Percentiles rank a stretch among this genome's conserved stretches.
phyloP scores from a whole-genome alignment of 1,284 basidiomycete genomes.

The Heterobasidion annosum region DNA sequence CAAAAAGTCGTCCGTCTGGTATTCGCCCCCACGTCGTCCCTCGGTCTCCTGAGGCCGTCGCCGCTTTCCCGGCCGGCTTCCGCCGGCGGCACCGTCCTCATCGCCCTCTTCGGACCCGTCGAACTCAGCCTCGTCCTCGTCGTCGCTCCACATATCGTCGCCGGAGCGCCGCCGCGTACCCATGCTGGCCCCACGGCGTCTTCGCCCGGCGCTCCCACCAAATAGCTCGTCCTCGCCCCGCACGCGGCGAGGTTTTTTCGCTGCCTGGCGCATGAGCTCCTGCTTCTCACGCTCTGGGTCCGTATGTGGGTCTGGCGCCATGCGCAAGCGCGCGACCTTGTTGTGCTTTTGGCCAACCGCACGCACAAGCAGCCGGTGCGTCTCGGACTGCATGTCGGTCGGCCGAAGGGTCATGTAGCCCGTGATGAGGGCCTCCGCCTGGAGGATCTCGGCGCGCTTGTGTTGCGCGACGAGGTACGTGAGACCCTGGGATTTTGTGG shows the following conservation, averaged over 20 bases:
- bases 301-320: slow-evolving; percentile 64
- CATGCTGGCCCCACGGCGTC: slow-evolving; percentile 28
- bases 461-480: slow-evolving; percentile 90
- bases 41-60: slow-evolving; percentile 27
- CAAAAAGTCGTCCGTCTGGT: slow-evolving; percentile 76
- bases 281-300: slow-evolving; percentile 68
- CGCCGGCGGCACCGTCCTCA: slow-evolving; percentile 28
- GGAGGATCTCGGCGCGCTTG: slow-evolving; percentile 75
- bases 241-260: slow-evolving; percentile 53
- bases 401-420: slow-evolving; percentile 81
- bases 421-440: slow-evolving; percentile 76
- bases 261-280: slow-evolving; percentile 57
- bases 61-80: slow-evolving; percentile 26
- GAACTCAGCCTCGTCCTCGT: slow-evolving; percentile 30
- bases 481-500: slow-evolving; percentile 52
- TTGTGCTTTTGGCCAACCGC: slow-evolving; percentile 80
- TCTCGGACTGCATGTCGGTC: slow-evolving; percentile 84
- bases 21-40: slow-evolving; percentile 43
- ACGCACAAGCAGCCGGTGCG: slow-evolving; percentile 81
- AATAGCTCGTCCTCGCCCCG: slow-evolving; percentile 18
- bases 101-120: slow-evolving; percentile 47
- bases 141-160: slow-evolving; percentile 33
- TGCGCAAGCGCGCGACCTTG: slow-evolving; percentile 67
- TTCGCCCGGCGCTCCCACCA: slow-evolving; percentile 35
- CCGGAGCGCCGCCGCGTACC: slow-evolving; percentile 24